Percentiles rank a stretch among this genome's conserved stretches.
These are phyloP conservation scores for Patellaria atrata DNA, from an alignment of 495 filamentous ascomycete species.

Conservation along the genomic window DNA sequence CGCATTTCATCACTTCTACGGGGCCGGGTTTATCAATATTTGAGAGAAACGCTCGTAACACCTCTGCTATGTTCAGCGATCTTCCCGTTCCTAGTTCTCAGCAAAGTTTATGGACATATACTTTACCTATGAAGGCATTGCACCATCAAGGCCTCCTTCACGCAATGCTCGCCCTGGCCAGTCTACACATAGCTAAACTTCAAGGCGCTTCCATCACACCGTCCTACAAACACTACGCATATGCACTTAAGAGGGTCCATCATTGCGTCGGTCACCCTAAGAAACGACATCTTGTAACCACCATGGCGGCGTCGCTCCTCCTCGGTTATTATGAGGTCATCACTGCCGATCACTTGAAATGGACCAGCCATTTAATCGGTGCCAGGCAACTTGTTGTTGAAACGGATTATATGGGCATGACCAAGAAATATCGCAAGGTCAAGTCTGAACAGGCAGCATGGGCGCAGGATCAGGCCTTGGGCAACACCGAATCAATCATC, in stretches of 20 bases:
- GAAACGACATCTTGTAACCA: slow-evolving; percentile 63
- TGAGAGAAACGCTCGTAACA: slow-evolving; percentile 69
- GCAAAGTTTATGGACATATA: slow-evolving; percentile 78
- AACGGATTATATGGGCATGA: slow-evolving; percentile 60
- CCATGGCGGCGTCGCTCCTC: slow-evolving; percentile 74
- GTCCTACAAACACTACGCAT: slow-evolving; percentile 84
- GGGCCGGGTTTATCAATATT: slow-evolving; percentile 78
- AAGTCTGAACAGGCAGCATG: slow-evolving; percentile 30
- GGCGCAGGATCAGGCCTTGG: slow-evolving; percentile 16
- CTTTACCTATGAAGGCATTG: slow-evolving; percentile 70
- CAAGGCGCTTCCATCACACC: slow-evolving; percentile 57
- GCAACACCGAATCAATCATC: slow-evolving; percentile 18
- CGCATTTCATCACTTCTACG: slow-evolving; percentile 83
- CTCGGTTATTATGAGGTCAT: slow-evolving; percentile 90
- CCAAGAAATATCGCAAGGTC: slow-evolving; percentile 50
- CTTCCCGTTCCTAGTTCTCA: slow-evolving; percentile 49
- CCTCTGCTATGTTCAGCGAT: slow-evolving; percentile 54
- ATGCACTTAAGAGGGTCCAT: slow-evolving; percentile 62
- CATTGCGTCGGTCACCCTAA: slow-evolving; percentile 54
- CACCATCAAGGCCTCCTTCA: slow-evolving; percentile 76
- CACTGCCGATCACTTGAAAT: slow-evolving; percentile 87
- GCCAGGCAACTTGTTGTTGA: slow-evolving; percentile 71
- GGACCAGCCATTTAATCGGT: slow-evolving; percentile 82
- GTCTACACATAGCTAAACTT: slow-evolving; percentile 76
- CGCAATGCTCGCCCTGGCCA: slow-evolving; percentile 77